phyloP scores from a whole-genome alignment of 2,329 filamentous ascomycete species.

The Neopestalotiopsis sp. region DNA sequence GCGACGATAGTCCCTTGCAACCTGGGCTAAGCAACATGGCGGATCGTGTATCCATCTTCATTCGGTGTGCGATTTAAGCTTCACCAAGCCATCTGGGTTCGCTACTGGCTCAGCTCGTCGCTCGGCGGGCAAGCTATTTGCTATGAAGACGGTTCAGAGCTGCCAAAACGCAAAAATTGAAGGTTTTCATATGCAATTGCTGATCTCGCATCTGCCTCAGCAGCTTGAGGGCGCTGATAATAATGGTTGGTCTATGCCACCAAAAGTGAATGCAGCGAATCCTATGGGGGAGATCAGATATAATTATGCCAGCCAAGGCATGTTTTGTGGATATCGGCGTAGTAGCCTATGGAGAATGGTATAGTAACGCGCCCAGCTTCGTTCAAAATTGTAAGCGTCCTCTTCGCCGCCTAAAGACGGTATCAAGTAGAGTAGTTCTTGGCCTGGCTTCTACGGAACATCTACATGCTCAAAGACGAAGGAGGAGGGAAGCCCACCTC shows the following conservation, averaged over 20 bases:
- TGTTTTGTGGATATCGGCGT: background rate
- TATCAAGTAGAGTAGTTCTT: too few species aligned
- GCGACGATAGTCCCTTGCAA: background rate
- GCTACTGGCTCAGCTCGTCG: background rate
- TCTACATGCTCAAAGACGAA: too few species aligned
- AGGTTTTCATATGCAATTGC: background rate
- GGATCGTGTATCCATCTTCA: background rate
- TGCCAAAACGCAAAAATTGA: background rate
- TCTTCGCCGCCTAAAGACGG: too few species aligned
- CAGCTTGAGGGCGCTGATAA: background rate
- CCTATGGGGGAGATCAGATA: background rate
- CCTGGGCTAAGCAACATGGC: background rate
- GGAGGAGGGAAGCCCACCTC: too few species aligned
- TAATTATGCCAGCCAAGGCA: background rate
- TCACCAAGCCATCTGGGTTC: background rate
- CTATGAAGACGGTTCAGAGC: background rate
- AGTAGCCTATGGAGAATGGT: too few species aligned
- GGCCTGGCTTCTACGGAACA: too few species aligned
- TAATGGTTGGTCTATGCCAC: too few species aligned
- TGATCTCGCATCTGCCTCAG: background rate
- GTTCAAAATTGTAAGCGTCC: too few species aligned
- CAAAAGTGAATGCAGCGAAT: too few species aligned
- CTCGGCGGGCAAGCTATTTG: background rate
- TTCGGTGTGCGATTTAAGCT: background rate
- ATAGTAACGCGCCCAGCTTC: too few species aligned